A percentile compares a stretch with the other conserved stretches of the same genome.
phyloP scores from a whole-genome alignment of 176 grass and related monocot genomes.

The Canna indica region DNA sequence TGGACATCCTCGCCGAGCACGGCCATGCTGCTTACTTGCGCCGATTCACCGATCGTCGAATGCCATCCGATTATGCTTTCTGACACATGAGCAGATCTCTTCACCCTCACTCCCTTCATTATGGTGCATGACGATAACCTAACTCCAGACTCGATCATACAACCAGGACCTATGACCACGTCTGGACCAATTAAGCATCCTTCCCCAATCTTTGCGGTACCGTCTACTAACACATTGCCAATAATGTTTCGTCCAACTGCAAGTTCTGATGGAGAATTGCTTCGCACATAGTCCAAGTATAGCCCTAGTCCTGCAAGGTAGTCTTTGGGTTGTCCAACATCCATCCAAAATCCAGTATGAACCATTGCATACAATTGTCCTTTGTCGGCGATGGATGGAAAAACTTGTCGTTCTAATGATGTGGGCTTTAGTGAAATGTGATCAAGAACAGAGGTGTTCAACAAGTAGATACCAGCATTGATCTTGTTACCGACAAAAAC shows the following conservation, averaged over 20 bases:
- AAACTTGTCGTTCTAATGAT: slow-evolving; percentile 13
- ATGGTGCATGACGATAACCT: slow-evolving; percentile 9
- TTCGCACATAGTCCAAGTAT: background rate
- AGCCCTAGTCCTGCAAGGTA: slow-evolving; percentile 8
- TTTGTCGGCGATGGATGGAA: background rate
- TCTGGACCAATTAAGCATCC: slow-evolving; percentile 14
- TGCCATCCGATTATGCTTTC: slow-evolving; percentile 18
- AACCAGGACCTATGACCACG: slow-evolving; percentile 11
- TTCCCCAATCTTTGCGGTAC: slow-evolving; percentile 1
- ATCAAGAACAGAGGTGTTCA: slow-evolving; percentile 5
- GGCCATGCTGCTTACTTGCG: background rate
- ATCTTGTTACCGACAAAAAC: slow-evolving; percentile 19
- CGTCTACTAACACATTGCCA: slow-evolving; percentile 2
- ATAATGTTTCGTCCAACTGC: background rate
- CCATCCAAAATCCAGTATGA: slow-evolving; percentile 15
- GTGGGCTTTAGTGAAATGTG: background rate
- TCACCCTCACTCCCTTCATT: slow-evolving; percentile 8
- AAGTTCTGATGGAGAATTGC: background rate
- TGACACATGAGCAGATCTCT: background rate
- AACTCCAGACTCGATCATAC: slow-evolving; percentile 4
- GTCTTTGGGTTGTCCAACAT: slow-evolving; percentile 16
- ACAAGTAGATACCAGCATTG: slow-evolving; percentile 15
- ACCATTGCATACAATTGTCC: slow-evolving; percentile 7
- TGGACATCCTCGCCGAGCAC: slow-evolving; percentile 11
- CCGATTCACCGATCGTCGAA: slow-evolving; percentile 10